Evolutionary conservation across 495 filamentous ascomycete species (phyloP), one percentile per base, ranked within the genome.

Genomic region (Hamigera avellanea): DNA sequence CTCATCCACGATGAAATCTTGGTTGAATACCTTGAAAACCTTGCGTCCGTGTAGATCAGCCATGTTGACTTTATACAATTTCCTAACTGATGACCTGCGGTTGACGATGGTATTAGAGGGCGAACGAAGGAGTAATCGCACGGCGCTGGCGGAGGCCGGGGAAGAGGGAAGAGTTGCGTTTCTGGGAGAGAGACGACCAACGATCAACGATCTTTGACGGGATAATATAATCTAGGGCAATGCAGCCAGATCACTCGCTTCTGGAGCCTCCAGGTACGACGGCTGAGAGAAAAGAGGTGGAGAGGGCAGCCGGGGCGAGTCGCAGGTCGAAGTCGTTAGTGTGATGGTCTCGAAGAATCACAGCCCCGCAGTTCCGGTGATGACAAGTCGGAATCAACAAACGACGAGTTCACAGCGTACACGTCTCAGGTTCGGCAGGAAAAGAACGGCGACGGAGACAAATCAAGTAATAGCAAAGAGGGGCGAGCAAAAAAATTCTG

Each of bases 11-110:
- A 95, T 81, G 53, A 98, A 98, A 67, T 98, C 91, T 60, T 98
- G 91, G 73, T 95, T 95, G 69, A 98, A 98, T 53, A 96, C 91
- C 81, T 96, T 96, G 75, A 96, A 98, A 61, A 87, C 73, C 70
- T 93, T 94, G 55, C 88, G 83, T 54, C 84, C 84, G 45, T 78
- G 75, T 35, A 93, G 66, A 57, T 87, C 82, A 48, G 73, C 67
- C 83, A 87, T 89, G 54, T 25, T 43, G 51, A 40, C 37, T 32
- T 36, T 36, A 42, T 47, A 4, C 9, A 23, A 23, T 23, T 23
- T 5, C 9, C 21, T 40, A 41, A 43, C 36, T 38, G 35, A 18
- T 37, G n/a, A n/a, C n/a, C n/a, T n/a, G 21, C 21, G 21, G 21
- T 23, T 23, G 21, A 9, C 21, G 14, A 13, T n/a, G 28, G 12